Conservation (phyloP, 495 filamentous ascomycete genomes). For the Podospora bellae-mahoneyi region DNA sequence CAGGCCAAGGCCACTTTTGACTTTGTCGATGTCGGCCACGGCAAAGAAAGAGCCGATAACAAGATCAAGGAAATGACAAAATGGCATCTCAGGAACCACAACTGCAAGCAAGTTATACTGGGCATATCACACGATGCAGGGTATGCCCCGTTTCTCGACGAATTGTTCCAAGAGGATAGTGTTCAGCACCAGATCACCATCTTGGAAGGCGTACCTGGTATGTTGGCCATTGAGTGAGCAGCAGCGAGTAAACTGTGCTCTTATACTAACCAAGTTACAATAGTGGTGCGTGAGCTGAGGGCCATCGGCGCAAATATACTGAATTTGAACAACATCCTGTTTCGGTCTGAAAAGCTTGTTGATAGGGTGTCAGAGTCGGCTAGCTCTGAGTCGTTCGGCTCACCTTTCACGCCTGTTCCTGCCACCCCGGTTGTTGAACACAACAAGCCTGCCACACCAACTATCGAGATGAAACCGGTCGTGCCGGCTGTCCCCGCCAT, state of each 20-base stretch:
- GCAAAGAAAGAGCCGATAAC: constrained; percentile 66
- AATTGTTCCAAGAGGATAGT: constrained; percentile 53
- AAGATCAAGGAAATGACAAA: constrained; percentile 67
- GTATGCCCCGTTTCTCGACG: constrained; percentile 67
- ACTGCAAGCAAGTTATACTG: constrained; percentile 78
- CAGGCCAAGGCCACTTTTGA: constrained; percentile 66
- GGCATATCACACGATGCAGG: constrained; percentile 74
- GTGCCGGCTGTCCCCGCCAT: background rate
- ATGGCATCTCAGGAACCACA: constrained; percentile 64
- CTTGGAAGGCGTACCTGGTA: constrained; percentile 65
- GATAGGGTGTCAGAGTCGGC: constrained; percentile 26
- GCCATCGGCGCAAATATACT: constrained; percentile 55
- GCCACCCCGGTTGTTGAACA: background rate
- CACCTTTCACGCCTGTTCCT: background rate
- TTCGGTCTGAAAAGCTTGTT: constrained; percentile 58
- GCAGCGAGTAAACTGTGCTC: background rate
- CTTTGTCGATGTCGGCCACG: constrained; percentile 69
- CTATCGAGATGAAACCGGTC: constrained; percentile 8
- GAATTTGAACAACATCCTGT: constrained; percentile 58
- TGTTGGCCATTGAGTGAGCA: background rate
- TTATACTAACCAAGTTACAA: background rate
- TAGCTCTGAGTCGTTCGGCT: background rate
- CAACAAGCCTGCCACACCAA: constrained; percentile 9
- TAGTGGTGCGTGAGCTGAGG: constrained; percentile 59
- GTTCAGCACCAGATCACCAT: constrained; percentile 62